phyloP scores from a whole-genome alignment of 2,329 filamentous ascomycete species.

The Penicillium carneum region DNA sequence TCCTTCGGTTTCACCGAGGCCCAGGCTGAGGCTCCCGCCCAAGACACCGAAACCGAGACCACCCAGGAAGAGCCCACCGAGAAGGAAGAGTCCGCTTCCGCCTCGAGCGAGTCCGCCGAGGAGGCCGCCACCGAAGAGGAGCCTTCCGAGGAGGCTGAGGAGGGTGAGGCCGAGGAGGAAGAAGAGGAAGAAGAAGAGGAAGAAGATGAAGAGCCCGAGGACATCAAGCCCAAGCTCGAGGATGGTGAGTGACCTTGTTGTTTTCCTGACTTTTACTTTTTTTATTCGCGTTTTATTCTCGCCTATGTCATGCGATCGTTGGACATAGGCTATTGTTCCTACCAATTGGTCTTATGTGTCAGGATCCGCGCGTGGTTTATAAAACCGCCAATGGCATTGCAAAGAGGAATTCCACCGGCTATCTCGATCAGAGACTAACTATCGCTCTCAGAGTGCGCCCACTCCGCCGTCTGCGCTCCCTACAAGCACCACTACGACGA shows the following conservation, averaged over 20 bases:
- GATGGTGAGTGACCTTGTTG: conserved; percentile 74
- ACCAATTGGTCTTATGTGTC: conserved; percentile 10
- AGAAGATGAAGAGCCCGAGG: conserved; percentile 80
- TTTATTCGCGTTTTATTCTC: neutral
- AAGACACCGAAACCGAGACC: conserved; percentile 58
- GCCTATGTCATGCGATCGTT: conserved; percentile 10
- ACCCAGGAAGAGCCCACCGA: conserved; percentile 53
- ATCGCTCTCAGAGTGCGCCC: conserved; percentile 75
- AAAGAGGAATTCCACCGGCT: conserved; percentile 12
- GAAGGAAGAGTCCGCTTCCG: conserved; percentile 43
- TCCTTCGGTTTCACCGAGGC: conserved; percentile 68
- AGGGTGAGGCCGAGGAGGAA: conserved; percentile 67
- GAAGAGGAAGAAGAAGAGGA: conserved; percentile 74
- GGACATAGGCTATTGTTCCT: conserved; percentile 11
- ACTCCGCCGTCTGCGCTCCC: conserved; percentile 82
- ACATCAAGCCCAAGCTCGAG: conserved; percentile 86
- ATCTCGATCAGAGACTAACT: conserved; percentile 18
- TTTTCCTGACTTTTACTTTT: conserved; percentile 10
- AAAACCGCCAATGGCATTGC: conserved; percentile 28
- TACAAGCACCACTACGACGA: conserved; percentile 98
- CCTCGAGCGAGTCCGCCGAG: conserved; percentile 45
- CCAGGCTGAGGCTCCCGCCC: conserved; percentile 66
- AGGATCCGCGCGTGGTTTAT: conserved; percentile 13
- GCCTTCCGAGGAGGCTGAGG: conserved; percentile 60
- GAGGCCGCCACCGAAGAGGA: conserved; percentile 59